A percentile compares a stretch with the other conserved stretches of the same genome.
Conservation (phyloP, 495 filamentous ascomycete genomes). For the Friedmanniomyces endolithicus region DNA sequence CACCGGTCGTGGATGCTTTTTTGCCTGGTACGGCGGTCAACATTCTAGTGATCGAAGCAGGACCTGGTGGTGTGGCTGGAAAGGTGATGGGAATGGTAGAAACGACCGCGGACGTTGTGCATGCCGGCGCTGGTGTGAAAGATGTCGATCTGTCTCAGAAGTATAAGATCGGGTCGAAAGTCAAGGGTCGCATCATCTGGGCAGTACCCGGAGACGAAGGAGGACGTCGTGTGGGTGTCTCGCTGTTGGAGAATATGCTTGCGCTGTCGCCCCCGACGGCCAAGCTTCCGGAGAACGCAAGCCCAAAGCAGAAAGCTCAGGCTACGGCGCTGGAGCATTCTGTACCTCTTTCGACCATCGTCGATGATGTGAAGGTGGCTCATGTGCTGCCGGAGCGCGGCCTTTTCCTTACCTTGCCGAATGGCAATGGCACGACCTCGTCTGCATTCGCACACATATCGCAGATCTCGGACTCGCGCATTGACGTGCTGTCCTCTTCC, state of each 20-base stretch:
- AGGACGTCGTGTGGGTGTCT: constrained; percentile 70
- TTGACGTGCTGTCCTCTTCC: constrained; percentile 64
- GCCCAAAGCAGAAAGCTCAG: constrained; percentile 17
- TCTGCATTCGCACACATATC: constrained; percentile 90
- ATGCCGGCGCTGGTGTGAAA: constrained; percentile 59
- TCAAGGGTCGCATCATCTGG: constrained; percentile 76
- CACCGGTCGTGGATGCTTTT: constrained; percentile 79
- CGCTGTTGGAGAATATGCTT: constrained; percentile 69
- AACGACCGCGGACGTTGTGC: constrained; percentile 76
- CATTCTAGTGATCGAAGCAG: constrained; percentile 64
- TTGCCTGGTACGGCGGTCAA: constrained; percentile 82
- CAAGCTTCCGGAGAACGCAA: constrained; percentile 13
- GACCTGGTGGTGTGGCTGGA: constrained; percentile 49
- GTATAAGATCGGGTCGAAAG: constrained; percentile 66
- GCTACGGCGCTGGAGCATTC: constrained; percentile 26
- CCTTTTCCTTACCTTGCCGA: constrained; percentile 68
- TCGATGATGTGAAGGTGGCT: constrained; percentile 62
- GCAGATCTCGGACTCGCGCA: constrained; percentile 68
- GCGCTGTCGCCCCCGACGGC: constrained; percentile 41
- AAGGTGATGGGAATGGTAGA: constrained; percentile 89
- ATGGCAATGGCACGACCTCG: constrained; percentile 27
- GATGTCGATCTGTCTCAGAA: constrained; percentile 56
- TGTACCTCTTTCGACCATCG: constrained; percentile 61
- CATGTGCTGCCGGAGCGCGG: constrained; percentile 67
- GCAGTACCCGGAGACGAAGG: constrained; percentile 66